Percentiles rank a stretch among this genome's conserved stretches.
Evolutionary conservation across 495 filamentous ascomycete species (phyloP).

Genomic region (Umbilicaria muhlenbergii): DNA sequence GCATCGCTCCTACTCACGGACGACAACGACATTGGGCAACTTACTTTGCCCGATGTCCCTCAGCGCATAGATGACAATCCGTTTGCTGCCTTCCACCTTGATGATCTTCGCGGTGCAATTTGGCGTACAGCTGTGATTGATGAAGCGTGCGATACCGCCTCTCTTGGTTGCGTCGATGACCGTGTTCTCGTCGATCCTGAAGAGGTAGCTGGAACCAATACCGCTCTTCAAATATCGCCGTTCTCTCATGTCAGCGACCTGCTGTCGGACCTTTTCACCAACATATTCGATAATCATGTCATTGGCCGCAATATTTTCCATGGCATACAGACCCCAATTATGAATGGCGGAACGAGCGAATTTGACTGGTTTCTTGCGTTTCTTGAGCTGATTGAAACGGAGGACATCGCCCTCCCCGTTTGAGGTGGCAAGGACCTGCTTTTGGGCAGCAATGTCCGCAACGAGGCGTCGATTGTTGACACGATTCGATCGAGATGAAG

Average conservation of each 20-base stretch:
- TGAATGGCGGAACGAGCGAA: slow-evolving; percentile 97
- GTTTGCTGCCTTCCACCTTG: slow-evolving; percentile 96
- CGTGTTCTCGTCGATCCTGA: slow-evolving; percentile 93
- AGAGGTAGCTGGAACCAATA: slow-evolving; percentile 93
- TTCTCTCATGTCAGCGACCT: slow-evolving; percentile 91
- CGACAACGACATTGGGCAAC: slow-evolving; percentile 18
- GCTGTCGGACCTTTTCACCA: slow-evolving; percentile 90
- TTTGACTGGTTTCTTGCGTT: slow-evolving; percentile 96
- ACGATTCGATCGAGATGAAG: slow-evolving; percentile 71
- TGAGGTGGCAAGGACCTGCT: slow-evolving; percentile 55
- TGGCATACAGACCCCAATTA: slow-evolving; percentile 95
- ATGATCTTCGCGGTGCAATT: slow-evolving; percentile 99
- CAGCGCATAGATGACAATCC: slow-evolving; percentile 96
- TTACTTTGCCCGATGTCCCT: slow-evolving; percentile 87
- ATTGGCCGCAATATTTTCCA: slow-evolving; percentile 91
- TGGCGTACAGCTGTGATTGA: slow-evolving; percentile 96
- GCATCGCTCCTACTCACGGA: slow-evolving; percentile 8
- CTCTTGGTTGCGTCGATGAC: slow-evolving; percentile 98
- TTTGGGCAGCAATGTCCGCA: slow-evolving; percentile 87
- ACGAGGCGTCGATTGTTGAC: slow-evolving; percentile 89
- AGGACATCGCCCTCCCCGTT: slow-evolving; percentile 71
- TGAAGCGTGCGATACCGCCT: slow-evolving; percentile 94
- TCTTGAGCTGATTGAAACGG: slow-evolving; percentile 98
- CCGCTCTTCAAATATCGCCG: slow-evolving; percentile 84
- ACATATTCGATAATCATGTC: slow-evolving; percentile 99